phyloP scores from a whole-genome alignment of 148 eudicot genomes.

The Fagopyrum esculentum region DNA sequence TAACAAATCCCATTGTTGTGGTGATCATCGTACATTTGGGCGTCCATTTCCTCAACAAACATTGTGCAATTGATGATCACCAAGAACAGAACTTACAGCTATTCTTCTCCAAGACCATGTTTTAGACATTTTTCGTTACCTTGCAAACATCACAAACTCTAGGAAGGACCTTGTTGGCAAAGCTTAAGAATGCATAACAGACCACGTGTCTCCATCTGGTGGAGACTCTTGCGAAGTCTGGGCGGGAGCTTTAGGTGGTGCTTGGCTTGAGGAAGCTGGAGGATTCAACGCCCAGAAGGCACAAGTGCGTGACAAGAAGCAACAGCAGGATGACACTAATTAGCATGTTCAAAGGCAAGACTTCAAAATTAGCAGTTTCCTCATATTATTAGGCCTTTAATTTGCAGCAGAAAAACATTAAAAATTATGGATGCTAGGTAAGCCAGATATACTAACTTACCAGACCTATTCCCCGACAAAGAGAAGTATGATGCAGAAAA shows the following conservation, averaged over 20 bases:
- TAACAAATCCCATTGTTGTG: slow-evolving; percentile 56
- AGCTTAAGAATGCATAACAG: slow-evolving; percentile 88
- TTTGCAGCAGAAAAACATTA: too few species aligned
- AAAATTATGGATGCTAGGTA: not conserved
- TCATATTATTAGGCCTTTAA: too few species aligned
- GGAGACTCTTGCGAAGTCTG: too few species aligned
- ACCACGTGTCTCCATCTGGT: slow-evolving; percentile 72
- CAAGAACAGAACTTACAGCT: not conserved
- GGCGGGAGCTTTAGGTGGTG: too few species aligned
- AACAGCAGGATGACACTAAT: not conserved
- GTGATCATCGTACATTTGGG: slow-evolving; percentile 62
- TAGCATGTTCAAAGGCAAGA: too few species aligned
- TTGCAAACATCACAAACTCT: slow-evolving; percentile 90
- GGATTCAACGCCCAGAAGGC: too few species aligned
- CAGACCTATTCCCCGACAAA: slow-evolving; percentile 87
- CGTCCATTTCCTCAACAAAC: slow-evolving; percentile 85
- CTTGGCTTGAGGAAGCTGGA: too few species aligned
- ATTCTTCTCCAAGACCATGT: not conserved
- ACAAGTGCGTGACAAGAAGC: not conserved
- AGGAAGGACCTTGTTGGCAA: slow-evolving; percentile 84
- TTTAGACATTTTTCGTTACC: slow-evolving; percentile 26
- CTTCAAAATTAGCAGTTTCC: too few species aligned
- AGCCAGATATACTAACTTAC: slow-evolving; percentile 33
- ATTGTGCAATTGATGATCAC: slow-evolving; percentile 44
- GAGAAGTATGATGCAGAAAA: slow-evolving; percentile 69